Base-by-base conservation (phyloP, 2,329 filamentous ascomycete genomes). In the Fusarium phyllophilum region DNA sequence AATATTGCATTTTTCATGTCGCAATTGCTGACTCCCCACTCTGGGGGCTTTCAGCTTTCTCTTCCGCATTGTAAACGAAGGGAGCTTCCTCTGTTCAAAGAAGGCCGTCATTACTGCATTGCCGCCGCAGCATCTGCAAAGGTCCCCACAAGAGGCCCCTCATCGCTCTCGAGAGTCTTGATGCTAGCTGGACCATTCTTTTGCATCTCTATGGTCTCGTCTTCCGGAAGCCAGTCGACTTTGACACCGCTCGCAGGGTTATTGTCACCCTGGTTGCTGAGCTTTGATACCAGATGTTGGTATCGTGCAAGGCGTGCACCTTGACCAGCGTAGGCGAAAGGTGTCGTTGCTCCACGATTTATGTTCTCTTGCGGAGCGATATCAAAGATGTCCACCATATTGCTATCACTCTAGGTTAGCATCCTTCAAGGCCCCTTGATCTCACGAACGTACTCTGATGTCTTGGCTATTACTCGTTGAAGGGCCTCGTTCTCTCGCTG, bases 381-480 rank as follows among this genome's bases (percentile, higher is more conserved):
- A 72, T 91, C 89, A 81, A 91, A 92, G 52, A 92, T 89, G 78
- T 92, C 90, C 68, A 92, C 89, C 82, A 92, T 89, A 77, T 91
- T 91, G 77, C 90, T 92, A 78, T 56, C 70, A 52, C 38, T 31
- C 38, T 31, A 31, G 26, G 48, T 78, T 44, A 77, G 68, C 51
- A 36, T 52, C 48, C 33, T 52, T 49, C 34, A 52, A 51, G 29
- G 12, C 11, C 24, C 39, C n/a, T 39, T 41, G 34, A 31, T 54
- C 24, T 33, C 18, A 29, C 26, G 14, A 31, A 78, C 86, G 72
- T 84, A 92, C 90, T 91, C 89, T 54, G 90, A 91, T 55, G 90
- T 92, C 73, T 88, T 88, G 51, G 89, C 88, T 38, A 92, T 89
- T 9, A 92, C 89, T 73, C 88, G 85, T 79, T 91, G 89, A 58